phyloP scores from a whole-genome alignment of 441 rosid genomes.

The Viola pubescens region DNA sequence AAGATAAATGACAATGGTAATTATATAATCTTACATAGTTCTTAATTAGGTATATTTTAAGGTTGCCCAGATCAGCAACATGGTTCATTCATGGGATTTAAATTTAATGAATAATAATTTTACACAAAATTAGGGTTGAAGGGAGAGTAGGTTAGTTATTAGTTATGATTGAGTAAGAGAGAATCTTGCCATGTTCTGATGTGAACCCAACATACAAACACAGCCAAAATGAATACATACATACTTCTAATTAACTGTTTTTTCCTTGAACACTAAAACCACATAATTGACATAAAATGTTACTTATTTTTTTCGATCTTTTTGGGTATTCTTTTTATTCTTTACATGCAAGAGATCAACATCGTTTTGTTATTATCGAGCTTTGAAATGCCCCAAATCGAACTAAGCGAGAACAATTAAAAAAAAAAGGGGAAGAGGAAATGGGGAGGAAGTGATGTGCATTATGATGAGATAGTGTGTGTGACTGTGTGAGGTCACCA shows the following conservation, averaged over 20 bases:
- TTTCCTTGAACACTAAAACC: too few relatives aligned
- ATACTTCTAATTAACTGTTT: too few relatives aligned
- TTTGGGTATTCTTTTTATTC: too few relatives aligned
- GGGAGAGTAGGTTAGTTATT: constrained; percentile 26
- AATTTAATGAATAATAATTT: not conserved
- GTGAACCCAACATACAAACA: constrained; percentile 15
- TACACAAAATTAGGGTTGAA: not conserved
- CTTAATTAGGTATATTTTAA: too few relatives aligned
- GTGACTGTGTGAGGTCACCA: constrained; percentile 14
- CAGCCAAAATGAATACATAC: constrained; percentile 7
- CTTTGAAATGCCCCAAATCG: not conserved
- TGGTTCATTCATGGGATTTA: constrained; percentile 18
- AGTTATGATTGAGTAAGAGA: constrained; percentile 37
- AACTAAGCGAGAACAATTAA: not conserved
- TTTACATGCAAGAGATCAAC: too few relatives aligned
- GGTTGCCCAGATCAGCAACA: constrained; percentile 28
- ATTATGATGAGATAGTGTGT: constrained; percentile 19
- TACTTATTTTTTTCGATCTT: too few relatives aligned
- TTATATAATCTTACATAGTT: too few relatives aligned
- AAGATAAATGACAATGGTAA: too few relatives aligned
- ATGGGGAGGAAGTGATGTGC: constrained; percentile 22
- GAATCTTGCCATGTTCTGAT: constrained; percentile 78
- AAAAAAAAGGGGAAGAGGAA: constrained; percentile 13
- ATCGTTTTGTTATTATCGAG: too few relatives aligned
- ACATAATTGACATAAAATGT: too few relatives aligned